phyloP scores from a whole-genome alignment of 352 stramenopile species.

The Phytophthora multivora region DNA sequence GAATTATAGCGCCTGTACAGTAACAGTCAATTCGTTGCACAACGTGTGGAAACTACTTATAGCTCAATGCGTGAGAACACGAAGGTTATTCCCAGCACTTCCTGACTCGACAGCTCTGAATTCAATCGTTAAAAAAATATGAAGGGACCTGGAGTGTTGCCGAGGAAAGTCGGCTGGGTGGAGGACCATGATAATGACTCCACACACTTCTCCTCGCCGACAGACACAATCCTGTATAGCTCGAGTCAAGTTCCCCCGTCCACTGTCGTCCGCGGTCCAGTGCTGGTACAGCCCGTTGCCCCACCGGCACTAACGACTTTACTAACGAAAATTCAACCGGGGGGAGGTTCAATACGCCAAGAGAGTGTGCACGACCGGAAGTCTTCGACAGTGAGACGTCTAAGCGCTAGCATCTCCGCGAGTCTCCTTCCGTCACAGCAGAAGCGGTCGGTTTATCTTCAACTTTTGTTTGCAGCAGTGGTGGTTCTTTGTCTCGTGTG shows the following conservation, averaged over 20 bases:
- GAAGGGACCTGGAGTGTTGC: constrained; percentile 2
- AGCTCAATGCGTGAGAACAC: background rate
- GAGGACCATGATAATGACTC: constrained; percentile 5
- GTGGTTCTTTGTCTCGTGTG: constrained; percentile 25
- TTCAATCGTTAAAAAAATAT: background rate
- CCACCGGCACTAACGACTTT: constrained; percentile 1
- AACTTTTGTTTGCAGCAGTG: constrained; percentile 15
- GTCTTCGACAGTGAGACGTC: constrained; percentile 7
- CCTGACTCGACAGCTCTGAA: background rate
- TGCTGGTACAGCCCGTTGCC: background rate
- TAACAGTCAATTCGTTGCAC: too few species aligned
- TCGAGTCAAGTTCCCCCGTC: constrained; percentile 2
- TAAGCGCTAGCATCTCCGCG: background rate
- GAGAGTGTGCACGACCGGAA: background rate
- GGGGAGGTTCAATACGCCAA: background rate
- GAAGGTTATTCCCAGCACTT: background rate
- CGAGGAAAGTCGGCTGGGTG: constrained; percentile 14
- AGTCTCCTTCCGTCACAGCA: constrained; percentile 4
- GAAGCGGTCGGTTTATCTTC: constrained; percentile 5
- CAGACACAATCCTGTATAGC: constrained; percentile 2
- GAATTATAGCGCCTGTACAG: too few species aligned
- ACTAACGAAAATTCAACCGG: constrained; percentile 11
- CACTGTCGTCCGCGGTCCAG: background rate
- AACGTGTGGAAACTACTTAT: too few species aligned
- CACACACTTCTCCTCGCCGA: background rate